Evolutionary conservation across 2,329 filamentous ascomycete genomes (phyloP), one percentile per base, ranked within the genome.

Genomic region (Blastomyces percursus): DNA sequence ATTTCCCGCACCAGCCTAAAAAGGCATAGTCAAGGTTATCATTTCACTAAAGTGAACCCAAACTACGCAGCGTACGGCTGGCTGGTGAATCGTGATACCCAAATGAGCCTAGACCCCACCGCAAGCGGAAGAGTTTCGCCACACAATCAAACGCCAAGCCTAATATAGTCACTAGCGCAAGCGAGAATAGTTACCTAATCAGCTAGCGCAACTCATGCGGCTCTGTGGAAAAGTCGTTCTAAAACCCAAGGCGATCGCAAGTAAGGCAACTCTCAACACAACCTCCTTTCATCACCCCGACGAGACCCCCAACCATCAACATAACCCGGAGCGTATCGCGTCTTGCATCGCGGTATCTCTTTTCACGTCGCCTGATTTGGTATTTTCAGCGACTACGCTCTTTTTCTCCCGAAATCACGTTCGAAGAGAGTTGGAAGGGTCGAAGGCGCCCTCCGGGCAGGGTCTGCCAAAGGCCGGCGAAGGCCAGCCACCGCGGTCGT

Each of bases 391-490:
- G 65, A 68, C 64, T 64, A 64, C 59, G 63, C 64, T 66, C 68
- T 69, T 72, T 66, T 58, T 66, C 67, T 67, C 65, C 67, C 69
- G 67, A 59, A 58, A 54, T 63, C 61, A 65, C 66, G 65, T 62
- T 69, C 70, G 69, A 72, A 71, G 69, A 72, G 69, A 68, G 72
- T 72, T 69, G 68, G 72, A 66, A 67, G 69, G 73, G 73, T 74
- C 73, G 70, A 72, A 71, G 76, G 75, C 76, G 75, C 75, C 76
- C 76, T 77, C 72, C 75, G 76, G 75, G 75, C 76, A 78, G 77
- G 76, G 75, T 75, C 75, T 76, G 76, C 75, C 76, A 74, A 72
- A 76, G 72, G 75, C 75, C 76, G 72, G 73, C 63, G n/a, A 69
- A 72, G 75, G 74, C 75, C 73, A 73, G 72, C 71, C 71, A 70